Conservation (phyloP, 352 stramenopile genomes). For the Pythium insidiosum region DNA sequence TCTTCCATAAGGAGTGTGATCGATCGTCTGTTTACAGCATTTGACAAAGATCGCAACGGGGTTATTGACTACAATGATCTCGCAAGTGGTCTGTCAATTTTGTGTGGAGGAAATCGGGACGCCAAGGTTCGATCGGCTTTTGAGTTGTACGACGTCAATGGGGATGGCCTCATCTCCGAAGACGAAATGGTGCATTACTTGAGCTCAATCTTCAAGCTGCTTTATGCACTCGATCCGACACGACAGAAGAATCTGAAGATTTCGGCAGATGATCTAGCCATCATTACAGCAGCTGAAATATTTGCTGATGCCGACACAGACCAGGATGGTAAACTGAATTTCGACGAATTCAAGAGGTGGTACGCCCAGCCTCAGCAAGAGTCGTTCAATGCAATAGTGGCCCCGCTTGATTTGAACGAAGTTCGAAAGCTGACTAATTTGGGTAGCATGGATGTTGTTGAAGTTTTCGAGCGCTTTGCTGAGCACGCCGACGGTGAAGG, state of each 20-base stretch:
- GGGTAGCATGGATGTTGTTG: conserved; percentile 70
- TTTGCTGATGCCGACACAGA: conserved; percentile 86
- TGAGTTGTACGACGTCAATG: conserved; percentile 78
- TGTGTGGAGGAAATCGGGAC: conserved; percentile 54
- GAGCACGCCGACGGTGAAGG: conserved; percentile 52
- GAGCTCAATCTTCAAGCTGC: conserved; percentile 68
- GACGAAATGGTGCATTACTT: conserved; percentile 84
- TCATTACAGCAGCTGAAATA: conserved; percentile 59
- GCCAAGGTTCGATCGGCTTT: conserved; percentile 74
- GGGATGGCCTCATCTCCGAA: conserved; percentile 74
- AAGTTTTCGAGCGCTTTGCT: conserved; percentile 83
- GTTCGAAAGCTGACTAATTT: conserved; percentile 80
- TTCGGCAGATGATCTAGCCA: conserved; percentile 50
- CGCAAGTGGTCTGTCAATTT: conserved; percentile 56
- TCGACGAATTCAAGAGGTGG: conserved; percentile 83
- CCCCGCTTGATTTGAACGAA: conserved; percentile 67
- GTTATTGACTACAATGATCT: conserved; percentile 77
- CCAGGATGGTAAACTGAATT: conserved; percentile 66
- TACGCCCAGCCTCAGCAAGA: conserved; percentile 57
- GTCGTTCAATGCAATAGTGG: conserved; percentile 64
- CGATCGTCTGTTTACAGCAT: conserved; percentile 63
- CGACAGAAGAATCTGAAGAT: conserved; percentile 48
- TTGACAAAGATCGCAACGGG: conserved; percentile 66
- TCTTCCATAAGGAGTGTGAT: conserved; percentile 69
- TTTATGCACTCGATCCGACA: conserved; percentile 66